Conservation (phyloP, 495 filamentous ascomycete genomes). For the Podospora anserina region DNA sequence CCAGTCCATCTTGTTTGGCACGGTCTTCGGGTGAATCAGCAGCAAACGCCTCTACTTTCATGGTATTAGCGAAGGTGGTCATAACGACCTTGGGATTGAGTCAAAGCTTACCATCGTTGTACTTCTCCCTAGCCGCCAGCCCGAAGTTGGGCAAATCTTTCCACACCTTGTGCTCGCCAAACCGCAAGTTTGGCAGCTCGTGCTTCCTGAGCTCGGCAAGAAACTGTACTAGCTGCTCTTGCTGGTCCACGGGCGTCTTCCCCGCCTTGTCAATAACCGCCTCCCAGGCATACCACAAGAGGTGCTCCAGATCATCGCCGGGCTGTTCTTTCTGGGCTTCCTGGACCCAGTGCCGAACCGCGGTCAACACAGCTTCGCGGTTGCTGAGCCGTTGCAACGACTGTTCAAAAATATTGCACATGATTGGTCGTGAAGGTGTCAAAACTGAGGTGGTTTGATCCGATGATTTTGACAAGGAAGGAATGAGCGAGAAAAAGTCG, state of each 20-base stretch:
- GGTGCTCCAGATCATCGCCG: not conserved
- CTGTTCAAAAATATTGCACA: no score
- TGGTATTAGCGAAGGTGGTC: no score
- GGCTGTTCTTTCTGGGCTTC: not conserved
- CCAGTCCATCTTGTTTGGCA: not conserved
- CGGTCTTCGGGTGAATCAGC: not conserved
- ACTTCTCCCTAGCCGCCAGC: not conserved
- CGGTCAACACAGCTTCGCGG: not conserved
- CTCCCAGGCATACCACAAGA: not conserved
- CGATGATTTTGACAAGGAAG: no score
- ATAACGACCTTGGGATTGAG: not conserved
- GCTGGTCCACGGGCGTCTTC: not conserved
- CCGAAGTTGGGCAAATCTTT: not conserved
- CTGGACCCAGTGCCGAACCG: not conserved
- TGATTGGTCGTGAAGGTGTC: no score
- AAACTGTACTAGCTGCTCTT: not conserved
- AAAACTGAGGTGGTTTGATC: no score
- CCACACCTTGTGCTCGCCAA: not conserved
- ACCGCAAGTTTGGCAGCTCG: not conserved
- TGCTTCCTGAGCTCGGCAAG: not conserved
- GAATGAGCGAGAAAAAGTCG: no score
- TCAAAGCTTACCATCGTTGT: not conserved
- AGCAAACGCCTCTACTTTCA: no score
- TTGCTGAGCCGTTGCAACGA: no score
- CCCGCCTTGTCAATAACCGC: not conserved